Percentiles rank a stretch among this genome's conserved stretches.
Evolutionary conservation across 2,329 filamentous ascomycete species (phyloP).

Genomic region (Ceratocystiopsis brevicomis): DNA sequence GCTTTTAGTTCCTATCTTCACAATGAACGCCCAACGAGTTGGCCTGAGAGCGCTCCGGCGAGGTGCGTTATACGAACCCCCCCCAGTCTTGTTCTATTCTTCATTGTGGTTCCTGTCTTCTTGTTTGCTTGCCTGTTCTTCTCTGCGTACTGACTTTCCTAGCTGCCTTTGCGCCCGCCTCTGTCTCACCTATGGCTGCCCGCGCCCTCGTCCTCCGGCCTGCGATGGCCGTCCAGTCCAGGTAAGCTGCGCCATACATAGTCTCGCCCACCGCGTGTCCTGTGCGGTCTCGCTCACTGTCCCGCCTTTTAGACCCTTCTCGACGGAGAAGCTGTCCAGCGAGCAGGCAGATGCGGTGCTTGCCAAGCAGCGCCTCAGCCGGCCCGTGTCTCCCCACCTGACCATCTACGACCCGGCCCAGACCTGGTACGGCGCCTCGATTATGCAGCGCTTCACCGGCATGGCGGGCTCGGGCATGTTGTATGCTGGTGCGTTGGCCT

Average conservation of each 20-base stretch:
- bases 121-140: not conserved
- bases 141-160: not conserved
- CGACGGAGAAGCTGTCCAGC: constrained; percentile 37
- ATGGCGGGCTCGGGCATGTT: constrained; percentile 47
- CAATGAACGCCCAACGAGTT: constrained; percentile 38
- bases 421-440: constrained; percentile 58
- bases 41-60: constrained; percentile 39
- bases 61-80: constrained; percentile 22
- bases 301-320: constrained; percentile 23
- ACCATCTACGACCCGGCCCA: constrained; percentile 72
- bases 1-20: constrained; percentile 1
- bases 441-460: constrained; percentile 73
- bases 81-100: too few relatives aligned
- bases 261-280: too few relatives aligned
- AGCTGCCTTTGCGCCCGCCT: constrained; percentile 16
- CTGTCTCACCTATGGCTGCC: constrained; percentile 29
- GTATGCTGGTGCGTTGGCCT: constrained; percentile 64
- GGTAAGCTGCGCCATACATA: constrained; percentile 18
- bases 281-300: too few relatives aligned
- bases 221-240: constrained; percentile 23
- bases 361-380: constrained; percentile 58
- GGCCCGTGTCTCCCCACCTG: constrained; percentile 72
- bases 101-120: too few relatives aligned
- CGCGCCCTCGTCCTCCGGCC: constrained; percentile 25
- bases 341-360: constrained; percentile 46